Base-by-base conservation (phyloP, 1,284 basidiomycete genomes). In the Apiotrichum gracile region DNA sequence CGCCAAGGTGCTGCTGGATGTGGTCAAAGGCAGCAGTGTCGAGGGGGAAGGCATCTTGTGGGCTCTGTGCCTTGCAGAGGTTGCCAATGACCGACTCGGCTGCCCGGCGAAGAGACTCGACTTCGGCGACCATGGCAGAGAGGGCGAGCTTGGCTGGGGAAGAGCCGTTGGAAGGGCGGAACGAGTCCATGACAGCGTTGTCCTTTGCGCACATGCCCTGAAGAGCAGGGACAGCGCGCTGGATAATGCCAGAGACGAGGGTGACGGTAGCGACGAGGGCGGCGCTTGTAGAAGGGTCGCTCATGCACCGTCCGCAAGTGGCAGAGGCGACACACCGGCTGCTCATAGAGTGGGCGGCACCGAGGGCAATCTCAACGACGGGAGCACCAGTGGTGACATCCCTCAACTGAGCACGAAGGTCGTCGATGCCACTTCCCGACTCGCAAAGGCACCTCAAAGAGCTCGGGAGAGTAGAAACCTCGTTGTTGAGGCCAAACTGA, bases 21-120 rank as follows among this genome's bases (percentile, higher is more conserved):
- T 69, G 17, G 68, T 72, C 45, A 52, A 50, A 37, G 59, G 72
- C 55, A 67, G 67, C 16, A 43, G 55, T 29, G 59, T 72, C 41
- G 64, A 65, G 25, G 49, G 39, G 24, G 22, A 21, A 25, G 10
- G 38, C 5, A 29, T 69, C 25, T 47, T 38, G 43, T 43, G 66
- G 65, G 49, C 49, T 54, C 31, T 61, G 58, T 12, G 40, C 54
- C 17, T 61, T 41, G 24, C 39, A 48, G 8, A 55, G 19, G 7
- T 33, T 17, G 27, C 55, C 4, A 22, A 44, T 29, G 8, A 44
- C n/a, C 37, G 25, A 25, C 33, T 51, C 27, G 50, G 52, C 33
- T 40, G 64, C 33, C 48, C 55, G 25, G 58, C 61, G 0, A 55
- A 61, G 44, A 33, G 63, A 7, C 34, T 55, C 38, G 62, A 65